Conservation (phyloP, 1,284 basidiomycete species). For the Golubevia sp. region DNA sequence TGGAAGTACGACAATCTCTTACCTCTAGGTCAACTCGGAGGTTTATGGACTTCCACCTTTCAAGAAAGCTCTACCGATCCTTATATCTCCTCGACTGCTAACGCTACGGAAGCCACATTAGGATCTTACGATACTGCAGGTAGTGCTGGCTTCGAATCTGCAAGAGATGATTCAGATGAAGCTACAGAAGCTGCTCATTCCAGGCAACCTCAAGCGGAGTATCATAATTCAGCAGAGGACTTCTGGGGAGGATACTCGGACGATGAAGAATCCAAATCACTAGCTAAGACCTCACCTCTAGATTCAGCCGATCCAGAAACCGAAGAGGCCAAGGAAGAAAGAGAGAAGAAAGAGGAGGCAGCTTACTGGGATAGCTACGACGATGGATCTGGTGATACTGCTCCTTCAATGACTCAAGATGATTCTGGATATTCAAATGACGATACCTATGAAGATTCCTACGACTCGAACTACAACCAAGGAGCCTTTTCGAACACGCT, state of each 20-base stretch:
- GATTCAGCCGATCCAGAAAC: neutral
- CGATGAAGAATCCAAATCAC: neutral
- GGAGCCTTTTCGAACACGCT: neutral
- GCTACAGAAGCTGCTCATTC: neutral
- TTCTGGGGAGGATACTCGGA: conserved; percentile 13
- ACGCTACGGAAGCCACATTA: neutral
- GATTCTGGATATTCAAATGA: neutral
- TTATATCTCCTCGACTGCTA: neutral
- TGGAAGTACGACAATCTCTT: neutral
- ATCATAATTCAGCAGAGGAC: conserved; percentile 10
- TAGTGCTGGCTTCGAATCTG: neutral
- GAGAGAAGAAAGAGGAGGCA: neutral
- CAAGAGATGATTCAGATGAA: neutral
- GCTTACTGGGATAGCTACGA: neutral
- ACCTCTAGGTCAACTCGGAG: neutral
- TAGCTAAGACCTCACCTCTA: neutral
- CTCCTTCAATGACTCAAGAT: neutral
- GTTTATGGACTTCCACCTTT: neutral
- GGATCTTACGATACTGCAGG: neutral
- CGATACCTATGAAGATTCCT: neutral
- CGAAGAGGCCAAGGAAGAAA: neutral
- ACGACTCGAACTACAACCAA: neutral
- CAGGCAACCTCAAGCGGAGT: conserved; percentile 2
- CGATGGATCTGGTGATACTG: neutral
- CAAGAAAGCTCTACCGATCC: neutral